Percentiles rank a stretch among this genome's conserved stretches.
These are phyloP conservation scores for Hymenoscyphus albidus DNA, from an alignment of 2,329 filamentous ascomycete genomes.

Conservation along the genomic window DNA sequence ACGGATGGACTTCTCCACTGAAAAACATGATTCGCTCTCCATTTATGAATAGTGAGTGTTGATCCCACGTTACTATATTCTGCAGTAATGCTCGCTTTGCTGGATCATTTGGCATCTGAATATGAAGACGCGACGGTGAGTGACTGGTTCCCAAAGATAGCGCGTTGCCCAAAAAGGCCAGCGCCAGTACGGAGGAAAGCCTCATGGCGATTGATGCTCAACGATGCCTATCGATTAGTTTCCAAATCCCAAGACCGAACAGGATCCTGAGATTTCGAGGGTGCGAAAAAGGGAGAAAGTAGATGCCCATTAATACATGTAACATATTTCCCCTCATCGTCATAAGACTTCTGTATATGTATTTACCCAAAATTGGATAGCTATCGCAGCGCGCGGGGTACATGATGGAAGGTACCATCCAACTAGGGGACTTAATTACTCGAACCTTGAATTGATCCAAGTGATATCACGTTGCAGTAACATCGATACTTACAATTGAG, in stretches of 20 bases:
- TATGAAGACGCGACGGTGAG: background rate
- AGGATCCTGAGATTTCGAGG: background rate
- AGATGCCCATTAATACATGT: background rate
- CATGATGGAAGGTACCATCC: background rate
- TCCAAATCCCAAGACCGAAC: background rate
- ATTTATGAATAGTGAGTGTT: conserved; percentile 65
- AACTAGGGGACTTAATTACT: background rate
- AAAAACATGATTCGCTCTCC: conserved; percentile 70
- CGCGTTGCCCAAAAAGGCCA: background rate
- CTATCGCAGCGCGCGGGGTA: background rate
- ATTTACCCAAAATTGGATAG: background rate
- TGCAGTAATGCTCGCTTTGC: conserved; percentile 2
- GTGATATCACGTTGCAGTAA: background rate
- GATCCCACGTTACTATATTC: conserved; percentile 61
- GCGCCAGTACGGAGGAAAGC: background rate
- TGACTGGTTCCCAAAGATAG: background rate
- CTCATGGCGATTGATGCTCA: background rate
- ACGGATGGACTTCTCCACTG: conserved; percentile 72
- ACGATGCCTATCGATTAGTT: background rate
- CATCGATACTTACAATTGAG: background rate
- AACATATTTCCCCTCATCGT: background rate
- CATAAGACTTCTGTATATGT: background rate
- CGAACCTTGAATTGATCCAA: background rate
- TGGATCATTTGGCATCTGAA: background rate
- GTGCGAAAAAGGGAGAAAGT: background rate